Base-by-base conservation (phyloP, 2,329 filamentous ascomycete genomes). In the Cytospora leucostoma region DNA sequence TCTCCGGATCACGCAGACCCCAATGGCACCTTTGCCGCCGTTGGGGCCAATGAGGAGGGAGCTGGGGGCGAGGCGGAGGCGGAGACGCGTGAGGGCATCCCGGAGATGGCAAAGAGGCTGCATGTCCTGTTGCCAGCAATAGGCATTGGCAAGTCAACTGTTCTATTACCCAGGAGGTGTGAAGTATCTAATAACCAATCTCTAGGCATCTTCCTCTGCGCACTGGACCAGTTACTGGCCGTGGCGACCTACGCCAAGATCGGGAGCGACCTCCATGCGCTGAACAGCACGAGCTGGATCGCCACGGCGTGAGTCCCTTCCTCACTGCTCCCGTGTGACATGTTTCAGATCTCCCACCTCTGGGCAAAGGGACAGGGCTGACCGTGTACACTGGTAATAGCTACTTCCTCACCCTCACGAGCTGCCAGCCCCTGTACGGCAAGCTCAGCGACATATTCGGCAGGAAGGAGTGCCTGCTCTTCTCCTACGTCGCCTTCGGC, bases 181-280 rank as follows among this genome's bases (percentile, higher is more conserved):
- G 27, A 27, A 27, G 27, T 27, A 27, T 27, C 27, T 27, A 27
- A 27, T 27, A 27, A 27, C 27, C 2, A 27, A 27, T 27, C 27
- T 27, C 27, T 27, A 27, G 27, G 27, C 34, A 74, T 78, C 34
- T 91, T 91, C 71, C 80, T 94, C 8, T 83, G 88, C 21, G 88
- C 90, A 4, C 82, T 88, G 57, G 91, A 94, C 71, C 89, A 93
- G 73, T 91, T 91, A 0, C 85, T 93, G 60, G 87, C 91, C 35
- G 85, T 93, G 56, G 86, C 87, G n/a, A 88, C 84, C n/a, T 93
- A 93, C 73, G 89, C 88, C 56, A 86, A 83, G 66, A 93, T 94
- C 69, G 90, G 90, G 12, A 91, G 84, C 62, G 91, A 93, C 67
- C 77, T 94, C 34, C 80, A 90, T 58, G 89, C 90, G 1, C 79